phyloP scores from a whole-genome alignment of 257 asterid genomes.

The Buddleja alternifolia region DNA sequence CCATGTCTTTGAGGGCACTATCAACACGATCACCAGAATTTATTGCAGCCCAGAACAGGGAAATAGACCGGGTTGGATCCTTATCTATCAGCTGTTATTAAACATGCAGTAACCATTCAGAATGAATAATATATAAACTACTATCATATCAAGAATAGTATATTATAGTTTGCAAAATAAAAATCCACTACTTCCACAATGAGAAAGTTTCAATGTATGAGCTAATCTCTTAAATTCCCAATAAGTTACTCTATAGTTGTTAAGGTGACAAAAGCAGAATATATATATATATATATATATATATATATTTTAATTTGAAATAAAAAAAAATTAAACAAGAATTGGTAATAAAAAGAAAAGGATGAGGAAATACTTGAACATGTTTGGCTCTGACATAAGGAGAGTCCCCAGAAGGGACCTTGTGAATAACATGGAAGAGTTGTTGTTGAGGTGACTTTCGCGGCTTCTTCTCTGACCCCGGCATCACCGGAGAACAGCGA shows the following conservation, averaged over 20 bases:
- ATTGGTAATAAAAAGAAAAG: background rate
- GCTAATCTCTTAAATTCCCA: background rate
- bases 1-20: conserved; percentile 98
- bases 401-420: conserved; percentile 86
- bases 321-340: too few species aligned
- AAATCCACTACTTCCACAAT: background rate
- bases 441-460: conserved; percentile 39
- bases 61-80: conserved; percentile 82
- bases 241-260: too few species aligned
- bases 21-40: conserved; percentile 92
- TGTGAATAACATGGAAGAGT: conserved; percentile 66
- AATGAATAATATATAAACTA: background rate
- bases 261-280: too few species aligned
- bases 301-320: too few species aligned
- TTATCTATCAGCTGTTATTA: conserved; percentile 46
- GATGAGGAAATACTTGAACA: conserved; percentile 61
- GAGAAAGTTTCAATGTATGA: background rate
- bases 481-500: conserved; percentile 42
- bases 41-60: conserved; percentile 94
- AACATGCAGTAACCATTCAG: conserved; percentile 4
- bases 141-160: background rate
- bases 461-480: conserved; percentile 60
- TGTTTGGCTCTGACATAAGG: conserved; percentile 89
- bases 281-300: too few species aligned
- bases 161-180: background rate